Conservation (phyloP, 73 alveolate genomes). For the Paramecium octaurelia region DNA sequence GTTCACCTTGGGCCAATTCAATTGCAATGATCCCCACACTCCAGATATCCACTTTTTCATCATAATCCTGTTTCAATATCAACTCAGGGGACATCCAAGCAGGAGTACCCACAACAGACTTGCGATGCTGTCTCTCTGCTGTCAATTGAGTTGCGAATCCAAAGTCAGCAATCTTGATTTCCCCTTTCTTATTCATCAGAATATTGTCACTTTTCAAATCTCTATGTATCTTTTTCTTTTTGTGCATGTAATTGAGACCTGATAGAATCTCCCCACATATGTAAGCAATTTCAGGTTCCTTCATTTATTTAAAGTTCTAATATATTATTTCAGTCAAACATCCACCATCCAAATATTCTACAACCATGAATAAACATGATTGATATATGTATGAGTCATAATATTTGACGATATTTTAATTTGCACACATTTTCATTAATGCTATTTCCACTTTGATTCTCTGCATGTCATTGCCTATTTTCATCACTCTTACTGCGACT, state of each 20-base stretch:
- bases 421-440: conserved; percentile 56
- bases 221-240: conserved; percentile 54
- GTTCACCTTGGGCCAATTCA: conserved; percentile 64
- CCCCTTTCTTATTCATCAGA: conserved; percentile 53
- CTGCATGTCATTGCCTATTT: conserved; percentile 43
- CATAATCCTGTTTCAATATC: conserved; percentile 69
- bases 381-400: conserved; percentile 32
- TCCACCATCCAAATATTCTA: conserved; percentile 61
- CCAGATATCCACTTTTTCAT: conserved; percentile 64
- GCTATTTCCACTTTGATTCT: conserved; percentile 61
- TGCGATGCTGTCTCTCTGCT: conserved; percentile 46
- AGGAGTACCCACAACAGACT: conserved; percentile 72
- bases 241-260: conserved; percentile 51
- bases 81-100: conserved; percentile 91
- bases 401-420: conserved; percentile 46
- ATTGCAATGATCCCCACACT: conserved; percentile 58
- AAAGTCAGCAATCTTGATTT: conserved; percentile 58
- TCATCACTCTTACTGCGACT: conserved; percentile 65
- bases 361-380: conserved; percentile 57
- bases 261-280: conserved; percentile 46
- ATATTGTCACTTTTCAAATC: conserved; percentile 60
- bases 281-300: conserved; percentile 52
- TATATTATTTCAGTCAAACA: conserved; percentile 56
- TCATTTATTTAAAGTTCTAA: conserved; percentile 40
- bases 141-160: conserved; percentile 60